Base-by-base conservation (phyloP, 2,329 filamentous ascomycete genomes). In the Fusarium dlaminii region DNA sequence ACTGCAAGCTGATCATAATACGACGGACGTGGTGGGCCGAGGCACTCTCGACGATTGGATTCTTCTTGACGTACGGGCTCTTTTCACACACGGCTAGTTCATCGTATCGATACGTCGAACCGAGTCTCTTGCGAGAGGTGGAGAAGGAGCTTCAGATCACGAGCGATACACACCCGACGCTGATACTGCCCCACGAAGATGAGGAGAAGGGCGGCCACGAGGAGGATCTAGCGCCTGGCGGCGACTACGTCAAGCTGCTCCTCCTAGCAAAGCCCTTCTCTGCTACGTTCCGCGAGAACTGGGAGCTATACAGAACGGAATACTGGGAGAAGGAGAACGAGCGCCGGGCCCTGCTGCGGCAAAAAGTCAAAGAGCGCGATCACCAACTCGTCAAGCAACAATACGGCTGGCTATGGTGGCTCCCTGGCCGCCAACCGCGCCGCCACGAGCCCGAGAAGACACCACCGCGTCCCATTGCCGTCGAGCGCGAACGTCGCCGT, bases 281-380 rank as follows among this genome's bases (percentile, higher is more conserved):
- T 11, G 92, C 96, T 1, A 94, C 94, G 52, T 99, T 99, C 79
- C 90, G 96, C 27, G 95, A 98, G 81, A 97, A 98, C 74, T 99
- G 96, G 96, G 96, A 99, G 80, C 87, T 96, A 22, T 99, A 97
- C 83, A 90, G 96, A 60, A 91, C 92, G 39, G 95, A 98, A 69
- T 99, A 98, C 83, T 99, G 96, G 96, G 96, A 98, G 77, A 92
- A 92, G 70, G 96, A 99, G 82, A 99, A 99, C 80, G 94, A 97
- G 81, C 91, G 96, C 5, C 91, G 96, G 18, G 89, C 92, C 6
- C 84, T 93, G 65, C 85, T 98, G 30, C 89, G 94, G 46, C 80
- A 87, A 48, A 93, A 93, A 79, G 85, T 98, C 56, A 89, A 91
- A 71, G 88, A 90, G 58, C 88, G 90, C 37, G 91, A 95, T 76